phyloP scores from a whole-genome alignment of 129 eudicot genomes.

The Arctium minus region DNA sequence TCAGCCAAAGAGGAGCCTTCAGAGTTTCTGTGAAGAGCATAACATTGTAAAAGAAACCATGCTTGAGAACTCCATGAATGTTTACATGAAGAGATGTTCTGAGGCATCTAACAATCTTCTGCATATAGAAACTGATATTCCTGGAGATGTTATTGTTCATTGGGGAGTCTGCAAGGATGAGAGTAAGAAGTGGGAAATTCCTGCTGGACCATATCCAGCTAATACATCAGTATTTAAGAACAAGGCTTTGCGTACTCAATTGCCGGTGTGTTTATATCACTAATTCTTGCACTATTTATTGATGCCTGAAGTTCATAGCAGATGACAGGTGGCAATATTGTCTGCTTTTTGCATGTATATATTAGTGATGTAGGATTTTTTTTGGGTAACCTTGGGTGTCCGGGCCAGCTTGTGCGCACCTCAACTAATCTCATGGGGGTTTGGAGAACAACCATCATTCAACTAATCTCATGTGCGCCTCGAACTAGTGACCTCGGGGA shows the following conservation, averaged over 20 bases:
- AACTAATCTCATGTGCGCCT: no score
- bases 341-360: background rate
- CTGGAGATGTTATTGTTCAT: slow-evolving; percentile 81
- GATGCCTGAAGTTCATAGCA: background rate
- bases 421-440: no score
- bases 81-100: slow-evolving; percentile 54
- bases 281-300: background rate
- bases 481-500: no score
- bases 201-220: slow-evolving; percentile 66
- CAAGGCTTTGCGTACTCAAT: slow-evolving; percentile 77
- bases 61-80: slow-evolving; percentile 44
- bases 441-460: no score
- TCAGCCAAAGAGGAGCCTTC: slow-evolving; percentile 34
- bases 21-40: slow-evolving; percentile 72
- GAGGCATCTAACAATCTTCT: slow-evolving; percentile 51
- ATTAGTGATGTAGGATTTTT: background rate
- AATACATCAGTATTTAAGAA: slow-evolving; percentile 60
- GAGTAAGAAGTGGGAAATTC: slow-evolving; percentile 74
- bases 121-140: slow-evolving; percentile 77
- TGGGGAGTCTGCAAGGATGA: slow-evolving; percentile 90
- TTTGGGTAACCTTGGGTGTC: no score
- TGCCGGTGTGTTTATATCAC: slow-evolving; percentile 49
- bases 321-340: background rate
- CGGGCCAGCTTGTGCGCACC: no score
- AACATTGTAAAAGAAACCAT: slow-evolving; percentile 52